phyloP scores from a whole-genome alignment of 805 yeast genomes.

The Brettanomyces anomalus region DNA sequence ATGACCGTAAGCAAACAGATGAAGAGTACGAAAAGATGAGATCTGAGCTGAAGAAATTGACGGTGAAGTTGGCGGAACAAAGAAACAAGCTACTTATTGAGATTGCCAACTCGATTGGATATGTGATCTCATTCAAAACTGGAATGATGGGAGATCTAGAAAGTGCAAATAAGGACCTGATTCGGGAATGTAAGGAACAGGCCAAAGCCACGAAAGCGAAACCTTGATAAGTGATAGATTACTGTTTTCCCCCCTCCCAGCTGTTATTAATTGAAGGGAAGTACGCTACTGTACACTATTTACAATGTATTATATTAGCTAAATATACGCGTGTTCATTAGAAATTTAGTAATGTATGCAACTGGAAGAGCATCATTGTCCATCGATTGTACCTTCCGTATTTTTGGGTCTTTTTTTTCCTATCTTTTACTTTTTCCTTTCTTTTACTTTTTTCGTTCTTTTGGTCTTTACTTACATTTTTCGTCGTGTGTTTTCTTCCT shows the following conservation, averaged over 20 bases:
- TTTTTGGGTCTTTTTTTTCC: too few relatives aligned
- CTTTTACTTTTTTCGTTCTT: too few relatives aligned
- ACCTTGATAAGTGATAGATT: neutral
- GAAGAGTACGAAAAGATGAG: slow-evolving; percentile 39
- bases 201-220: slow-evolving; percentile 3
- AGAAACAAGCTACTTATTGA: slow-evolving; percentile 42
- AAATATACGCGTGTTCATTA: slow-evolving; percentile 3
- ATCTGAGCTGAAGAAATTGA: slow-evolving; percentile 42
- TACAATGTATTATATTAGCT: neutral
- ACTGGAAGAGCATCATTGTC: too few relatives aligned
- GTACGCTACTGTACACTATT: neutral
- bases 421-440: too few relatives aligned
- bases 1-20: slow-evolving; percentile 14
- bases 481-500: too few relatives aligned
- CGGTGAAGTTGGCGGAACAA: slow-evolving; percentile 36
- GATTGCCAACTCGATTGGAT: slow-evolving; percentile 49
- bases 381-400: too few relatives aligned
- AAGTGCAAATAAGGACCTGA: slow-evolving; percentile 38
- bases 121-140: slow-evolving; percentile 55
- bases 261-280: too few relatives aligned
- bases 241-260: too few relatives aligned
- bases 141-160: slow-evolving; percentile 58
- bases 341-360: neutral
- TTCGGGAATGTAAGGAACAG: slow-evolving; percentile 25
- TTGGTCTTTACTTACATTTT: too few relatives aligned